phyloP scores from a whole-genome alignment of 805 yeast species.

The Grigorovia yakushimaensis region DNA sequence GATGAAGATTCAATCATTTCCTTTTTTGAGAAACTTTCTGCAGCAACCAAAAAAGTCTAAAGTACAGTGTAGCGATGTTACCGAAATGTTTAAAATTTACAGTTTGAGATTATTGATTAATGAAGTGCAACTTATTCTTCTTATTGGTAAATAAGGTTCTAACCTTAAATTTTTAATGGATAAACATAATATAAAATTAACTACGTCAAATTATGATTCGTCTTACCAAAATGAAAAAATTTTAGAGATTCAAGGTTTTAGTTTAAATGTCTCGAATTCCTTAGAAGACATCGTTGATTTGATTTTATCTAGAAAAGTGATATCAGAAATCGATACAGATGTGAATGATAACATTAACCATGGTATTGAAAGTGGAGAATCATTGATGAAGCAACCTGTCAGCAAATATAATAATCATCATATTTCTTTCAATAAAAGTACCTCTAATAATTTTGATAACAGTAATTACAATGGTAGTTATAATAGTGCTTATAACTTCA shows the following conservation, averaged over 20 bases:
- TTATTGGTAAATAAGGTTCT: slow-evolving; percentile 73
- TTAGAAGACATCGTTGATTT: slow-evolving; percentile 38
- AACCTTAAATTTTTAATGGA: slow-evolving; percentile 60
- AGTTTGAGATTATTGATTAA: slow-evolving; percentile 60
- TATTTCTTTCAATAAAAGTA: not conserved
- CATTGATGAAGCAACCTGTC: not conserved
- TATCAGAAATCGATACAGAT: not conserved
- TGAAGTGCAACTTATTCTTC: slow-evolving; percentile 75
- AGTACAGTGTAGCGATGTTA: slow-evolving; percentile 10
- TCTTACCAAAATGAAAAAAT: slow-evolving; percentile 74
- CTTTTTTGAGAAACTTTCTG: slow-evolving; percentile 11
- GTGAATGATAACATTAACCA: not conserved
- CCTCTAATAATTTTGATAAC: not conserved
- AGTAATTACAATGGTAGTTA: not conserved
- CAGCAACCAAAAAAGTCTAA: slow-evolving; percentile 13
- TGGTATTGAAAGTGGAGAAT: not conserved
- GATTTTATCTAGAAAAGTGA: not conserved
- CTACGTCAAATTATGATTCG: slow-evolving; percentile 76
- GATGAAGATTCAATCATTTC: slow-evolving; percentile 45
- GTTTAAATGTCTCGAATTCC: slow-evolving; percentile 49
- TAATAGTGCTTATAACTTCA: not conserved
- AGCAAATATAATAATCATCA: not conserved
- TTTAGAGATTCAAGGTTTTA: slow-evolving; percentile 75
- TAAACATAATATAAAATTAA: slow-evolving; percentile 56
- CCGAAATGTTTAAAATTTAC: slow-evolving; percentile 8